phyloP scores from a whole-genome alignment of 371 early-diverging fungal genomes.

The Conidiobolus incongruus region DNA sequence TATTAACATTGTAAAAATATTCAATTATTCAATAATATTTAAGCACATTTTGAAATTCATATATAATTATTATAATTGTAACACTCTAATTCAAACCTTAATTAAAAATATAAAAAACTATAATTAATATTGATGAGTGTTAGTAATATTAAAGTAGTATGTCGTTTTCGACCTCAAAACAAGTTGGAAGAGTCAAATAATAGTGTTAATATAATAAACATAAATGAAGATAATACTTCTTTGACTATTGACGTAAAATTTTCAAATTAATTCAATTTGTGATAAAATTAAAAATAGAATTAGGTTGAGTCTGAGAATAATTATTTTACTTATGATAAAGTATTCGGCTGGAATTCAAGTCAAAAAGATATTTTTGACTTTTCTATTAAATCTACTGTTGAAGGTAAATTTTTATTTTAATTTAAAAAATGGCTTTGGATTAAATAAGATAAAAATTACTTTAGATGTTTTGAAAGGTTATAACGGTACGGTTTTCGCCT shows the following conservation, averaged over 20 bases:
- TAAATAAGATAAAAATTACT: not conserved
- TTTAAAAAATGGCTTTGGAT: not conserved
- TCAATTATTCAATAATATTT: too few species aligned
- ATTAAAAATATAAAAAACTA: too few species aligned
- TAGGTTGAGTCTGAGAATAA: constrained; percentile 41
- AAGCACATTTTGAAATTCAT: too few species aligned
- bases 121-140: constrained; percentile 9
- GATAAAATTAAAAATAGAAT: constrained; percentile 1
- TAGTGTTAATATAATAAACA: constrained; percentile 57
- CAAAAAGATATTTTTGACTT: constrained; percentile 76
- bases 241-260: not conserved
- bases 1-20: too few species aligned
- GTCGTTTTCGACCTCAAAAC: constrained; percentile 93
- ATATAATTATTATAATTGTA: too few species aligned
- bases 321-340: constrained; percentile 68
- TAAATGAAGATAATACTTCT: constrained; percentile 38
- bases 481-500: constrained; percentile 97
- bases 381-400: constrained; percentile 75
- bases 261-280: too few species aligned
- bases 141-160: constrained; percentile 89
- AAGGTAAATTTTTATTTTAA: constrained; percentile 55
- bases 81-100: too few species aligned
- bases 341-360: constrained; percentile 59
- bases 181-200: constrained; percentile 67
- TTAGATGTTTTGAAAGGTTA: constrained; percentile 53